Evolutionary conservation across 2,329 filamentous ascomycete species (phyloP), one percentile per base, ranked within the genome.

Genomic region (Fusarium sp.): DNA sequence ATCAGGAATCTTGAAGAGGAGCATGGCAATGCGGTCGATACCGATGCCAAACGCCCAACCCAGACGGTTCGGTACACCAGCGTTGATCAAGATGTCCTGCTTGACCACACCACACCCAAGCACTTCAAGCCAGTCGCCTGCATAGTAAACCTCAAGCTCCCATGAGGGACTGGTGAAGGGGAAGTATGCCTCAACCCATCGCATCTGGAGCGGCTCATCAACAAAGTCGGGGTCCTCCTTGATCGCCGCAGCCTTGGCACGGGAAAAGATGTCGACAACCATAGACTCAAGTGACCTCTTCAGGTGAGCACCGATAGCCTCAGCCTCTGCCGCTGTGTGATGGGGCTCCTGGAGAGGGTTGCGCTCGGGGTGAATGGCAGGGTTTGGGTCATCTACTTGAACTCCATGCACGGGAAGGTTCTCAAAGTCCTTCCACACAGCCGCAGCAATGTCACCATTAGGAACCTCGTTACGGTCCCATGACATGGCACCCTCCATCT

Each of bases 111-210:
- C 97, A 78, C 93, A 97, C n/a, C 97, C 97, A 1, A 99, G 89
- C 6, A 98, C 91, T 84, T 99, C 97, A 37, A 99, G 91, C 97
- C 97, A 99, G 81, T 97, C 94, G 33, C 94, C 95, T 76, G 93
- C 92, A 90, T 96, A 98, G 86, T 94, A 95, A 11, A 99, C 95
- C 81, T 99, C 97, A 27, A 99, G 89, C 82, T 99, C 97, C 94
- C 95, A 99, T 8, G 93, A 97, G 0, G 97, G 97, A 67, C 92
- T 95, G 1, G 97, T 99, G 82, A 98, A 98, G 43, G 97, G 97
- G 84, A 99, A 99, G 84, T 97, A 98, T 1, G 97, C 95, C 82
- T 98, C 96, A 9, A 98, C 92, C 97, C 97, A 99, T 75, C 97
- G 91, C 79, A 98, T 92, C 76, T 91, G 92, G 43, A 98, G 86